Conservation (phyloP, 257 asterid species). For the Thymus mandschuricus region DNA sequence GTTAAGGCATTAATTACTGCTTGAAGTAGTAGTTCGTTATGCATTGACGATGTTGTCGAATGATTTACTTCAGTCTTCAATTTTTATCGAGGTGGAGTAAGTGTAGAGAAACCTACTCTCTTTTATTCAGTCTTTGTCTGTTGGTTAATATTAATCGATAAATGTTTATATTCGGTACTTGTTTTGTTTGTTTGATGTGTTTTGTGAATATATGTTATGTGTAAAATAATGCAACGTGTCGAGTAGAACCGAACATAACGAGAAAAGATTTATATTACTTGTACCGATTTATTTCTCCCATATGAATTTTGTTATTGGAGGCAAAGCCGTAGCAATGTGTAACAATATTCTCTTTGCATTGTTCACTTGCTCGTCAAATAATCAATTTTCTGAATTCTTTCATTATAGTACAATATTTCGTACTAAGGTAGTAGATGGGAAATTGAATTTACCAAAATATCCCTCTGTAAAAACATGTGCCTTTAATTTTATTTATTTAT, state of each 20-base stretch:
- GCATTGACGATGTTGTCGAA: neutral
- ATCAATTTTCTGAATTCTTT: neutral
- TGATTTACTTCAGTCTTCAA: neutral
- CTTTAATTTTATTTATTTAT: too few relatives aligned
- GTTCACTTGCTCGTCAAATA: slow-evolving; percentile 5
- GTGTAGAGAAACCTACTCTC: neutral
- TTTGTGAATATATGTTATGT: too few relatives aligned
- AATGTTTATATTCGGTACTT: too few relatives aligned
- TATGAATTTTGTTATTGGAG: slow-evolving; percentile 20
- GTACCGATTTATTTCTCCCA: neutral
- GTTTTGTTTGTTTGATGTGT: too few relatives aligned
- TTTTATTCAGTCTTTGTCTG: neutral
- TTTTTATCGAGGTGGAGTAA: neutral
- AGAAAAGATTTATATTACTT: neutral
- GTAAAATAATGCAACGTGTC: too few relatives aligned
- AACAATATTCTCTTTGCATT: slow-evolving; percentile 4
- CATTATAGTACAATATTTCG: slow-evolving; percentile 22
- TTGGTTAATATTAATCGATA: too few relatives aligned
- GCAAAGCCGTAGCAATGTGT: neutral
- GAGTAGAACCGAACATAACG: too few relatives aligned
- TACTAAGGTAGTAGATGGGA: neutral
- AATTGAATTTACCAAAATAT: neutral
- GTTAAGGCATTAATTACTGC: neutral
- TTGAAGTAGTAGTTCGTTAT: too few relatives aligned
- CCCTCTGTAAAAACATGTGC: neutral